These are phyloP conservation scores for Suillus variegatus DNA, from an alignment of 768 basidiomycete genomes.

Conservation along the genomic window DNA sequence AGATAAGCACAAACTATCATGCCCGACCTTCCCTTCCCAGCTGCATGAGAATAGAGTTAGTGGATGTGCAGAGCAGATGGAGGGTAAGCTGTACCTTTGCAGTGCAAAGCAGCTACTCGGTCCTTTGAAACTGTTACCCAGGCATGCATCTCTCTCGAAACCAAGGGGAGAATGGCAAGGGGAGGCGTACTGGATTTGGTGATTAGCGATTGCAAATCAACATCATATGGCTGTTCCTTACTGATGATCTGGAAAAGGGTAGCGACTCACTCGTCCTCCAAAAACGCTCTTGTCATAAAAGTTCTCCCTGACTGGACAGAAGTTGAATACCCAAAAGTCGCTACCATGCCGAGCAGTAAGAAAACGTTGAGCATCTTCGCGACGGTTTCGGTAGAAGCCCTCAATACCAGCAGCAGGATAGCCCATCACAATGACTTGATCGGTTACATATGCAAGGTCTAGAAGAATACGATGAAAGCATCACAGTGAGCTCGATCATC, in stretches of 20 bases:
- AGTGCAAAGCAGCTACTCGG: slow-evolving; percentile 80
- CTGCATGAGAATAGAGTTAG: slow-evolving; percentile 33
- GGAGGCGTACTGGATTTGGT: slow-evolving; percentile 64
- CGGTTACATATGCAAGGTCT: slow-evolving; percentile 72
- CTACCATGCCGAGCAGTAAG: slow-evolving; percentile 71
- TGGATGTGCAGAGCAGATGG: slow-evolving; percentile 6
- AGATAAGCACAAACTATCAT: slow-evolving; percentile 85
- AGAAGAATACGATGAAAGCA: slow-evolving; percentile 12
- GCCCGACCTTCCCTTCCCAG: slow-evolving; percentile 84
- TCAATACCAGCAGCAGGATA: slow-evolving; percentile 75
- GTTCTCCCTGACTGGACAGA: slow-evolving; percentile 82
- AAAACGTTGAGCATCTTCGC: slow-evolving; percentile 76
- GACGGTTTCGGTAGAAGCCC: slow-evolving; percentile 75
- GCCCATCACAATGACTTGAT: slow-evolving; percentile 78
- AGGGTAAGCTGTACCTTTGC: slow-evolving; percentile 60
- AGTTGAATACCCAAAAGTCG: slow-evolving; percentile 88
- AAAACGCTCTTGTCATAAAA: slow-evolving; percentile 72
- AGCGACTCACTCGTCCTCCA: slow-evolving; percentile 74
- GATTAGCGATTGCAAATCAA: neutral
- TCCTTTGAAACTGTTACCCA: slow-evolving; percentile 71
- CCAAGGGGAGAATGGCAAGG: slow-evolving; percentile 68
- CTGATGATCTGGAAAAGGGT: slow-evolving; percentile 92
- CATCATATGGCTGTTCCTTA: slow-evolving; percentile 37
- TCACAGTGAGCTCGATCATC: slow-evolving; percentile 14
- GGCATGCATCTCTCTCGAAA: slow-evolving; percentile 68